Base-by-base conservation (phyloP, 1,284 basidiomycete genomes). In the Heimioporus punctisporus region DNA sequence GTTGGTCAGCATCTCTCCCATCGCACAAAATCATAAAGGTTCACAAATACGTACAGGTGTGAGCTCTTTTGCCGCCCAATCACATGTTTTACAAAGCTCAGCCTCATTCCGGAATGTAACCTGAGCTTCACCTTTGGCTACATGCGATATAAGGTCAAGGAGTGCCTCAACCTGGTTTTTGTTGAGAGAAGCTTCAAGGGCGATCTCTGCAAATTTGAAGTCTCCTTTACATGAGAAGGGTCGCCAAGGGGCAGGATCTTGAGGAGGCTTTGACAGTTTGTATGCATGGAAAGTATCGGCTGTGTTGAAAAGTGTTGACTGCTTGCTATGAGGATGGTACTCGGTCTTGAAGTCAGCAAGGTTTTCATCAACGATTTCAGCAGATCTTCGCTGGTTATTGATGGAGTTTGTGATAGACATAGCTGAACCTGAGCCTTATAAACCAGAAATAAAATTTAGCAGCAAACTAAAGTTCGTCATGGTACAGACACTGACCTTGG, bases 31-130 rank as follows among this genome's bases (percentile, higher is more conserved):
- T n/a, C n/a, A n/a, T n/a, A n/a, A n/a, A n/a, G n/a, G n/a, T n/a
- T n/a, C n/a, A n/a, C n/a, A n/a, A 55, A 31, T 7, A 21, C 14
- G 40, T 30, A 52, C 54, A 25, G 28, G 54, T n/a, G 40, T 55
- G 5, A 55, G 27, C 19, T 52, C 54, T 19, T 53, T 5, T 14
- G 28, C 54, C 5, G 50, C 54, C 12, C 2, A 4, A 30, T 55
- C 11, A 5, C 54, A 55, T 19, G 30, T 30, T 8, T 15, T 19
- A 37, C 6, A 7, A 48, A 55, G 39, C 2, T 55, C 45, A 2
- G 3, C 10, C 19, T 55, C 27, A 7, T 54, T 55, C 15, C 34
- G 44, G 41, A 55, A 55, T 3, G 34, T 55, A 21, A 55, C 12
- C 1, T 8, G 30, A 5, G 47, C 37, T 27, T 17, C 28, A 4